Evolutionary conservation across 805 yeast genomes (phyloP).

Genomic region (Yarrowia yakushimensis): DNA sequence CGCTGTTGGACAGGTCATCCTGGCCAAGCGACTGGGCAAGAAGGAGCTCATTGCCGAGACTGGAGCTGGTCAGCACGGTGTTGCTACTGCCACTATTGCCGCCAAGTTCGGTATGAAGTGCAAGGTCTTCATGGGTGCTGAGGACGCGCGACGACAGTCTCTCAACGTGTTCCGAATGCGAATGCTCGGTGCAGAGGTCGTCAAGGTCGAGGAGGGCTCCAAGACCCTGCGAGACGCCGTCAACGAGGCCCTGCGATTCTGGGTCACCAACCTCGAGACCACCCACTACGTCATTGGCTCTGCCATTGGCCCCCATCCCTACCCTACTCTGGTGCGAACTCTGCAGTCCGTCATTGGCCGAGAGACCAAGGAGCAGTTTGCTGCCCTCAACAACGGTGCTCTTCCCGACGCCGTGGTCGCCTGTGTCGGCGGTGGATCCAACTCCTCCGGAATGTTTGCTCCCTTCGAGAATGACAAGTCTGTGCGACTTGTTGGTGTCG

Average conservation of each 20-base stretch:
- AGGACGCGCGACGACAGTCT: conserved; percentile 98
- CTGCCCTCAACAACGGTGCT: conserved; percentile 69
- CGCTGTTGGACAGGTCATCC: conserved; percentile 45
- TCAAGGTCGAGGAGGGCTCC: conserved; percentile 92
- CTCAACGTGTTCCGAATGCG: conserved; percentile 96
- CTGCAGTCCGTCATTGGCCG: conserved; percentile 96
- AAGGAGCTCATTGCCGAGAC: conserved; percentile 48
- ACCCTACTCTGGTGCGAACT: conserved; percentile 95
- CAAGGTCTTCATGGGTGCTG: conserved; percentile 98
- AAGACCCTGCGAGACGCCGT: conserved; percentile 96
- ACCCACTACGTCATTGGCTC: conserved; percentile 97
- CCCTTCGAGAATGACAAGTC: conserved; percentile 81
- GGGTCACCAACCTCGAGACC: conserved; percentile 83
- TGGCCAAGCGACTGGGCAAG: conserved; percentile 47
- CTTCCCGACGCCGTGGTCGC: conserved; percentile 95
- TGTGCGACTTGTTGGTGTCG: conserved; percentile 87
- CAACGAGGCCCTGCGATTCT: conserved; percentile 89
- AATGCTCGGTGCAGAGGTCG: conserved; percentile 91
- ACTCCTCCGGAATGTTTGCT: conserved; percentile 91
- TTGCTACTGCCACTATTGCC: conserved; percentile 50
- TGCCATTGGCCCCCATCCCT: conserved; percentile 99
- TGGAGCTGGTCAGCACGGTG: conserved; percentile 53
- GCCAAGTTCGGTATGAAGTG: conserved; percentile 79
- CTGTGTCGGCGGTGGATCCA: conserved; percentile 99
- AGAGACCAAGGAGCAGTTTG: conserved; percentile 90